A percentile compares a stretch with the other conserved stretches of the same genome.
Conservation (phyloP, 1,139 yeast species). For the Hemisphaericaspora xylanilytica region DNA sequence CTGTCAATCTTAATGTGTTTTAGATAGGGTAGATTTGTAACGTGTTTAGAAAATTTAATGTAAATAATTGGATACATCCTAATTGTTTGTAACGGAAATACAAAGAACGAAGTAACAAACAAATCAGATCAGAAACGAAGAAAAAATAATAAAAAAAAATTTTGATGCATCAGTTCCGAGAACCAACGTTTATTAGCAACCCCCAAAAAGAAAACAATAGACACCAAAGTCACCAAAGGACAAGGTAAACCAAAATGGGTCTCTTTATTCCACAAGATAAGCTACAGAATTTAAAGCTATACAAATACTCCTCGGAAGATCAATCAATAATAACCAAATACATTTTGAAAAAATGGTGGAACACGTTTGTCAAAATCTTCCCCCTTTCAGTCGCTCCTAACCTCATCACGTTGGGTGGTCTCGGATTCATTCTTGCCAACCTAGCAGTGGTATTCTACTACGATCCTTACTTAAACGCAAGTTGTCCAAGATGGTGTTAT, state of each 20-base stretch:
- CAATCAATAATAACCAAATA: slow-evolving; percentile 74
- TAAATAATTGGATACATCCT: background rate
- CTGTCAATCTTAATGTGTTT: background rate
- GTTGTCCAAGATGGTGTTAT: slow-evolving; percentile 80
- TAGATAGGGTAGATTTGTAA: background rate
- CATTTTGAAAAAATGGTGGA: slow-evolving; percentile 78
- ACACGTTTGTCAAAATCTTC: slow-evolving; percentile 65
- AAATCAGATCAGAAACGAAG: no score
- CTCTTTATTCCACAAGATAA: slow-evolving; percentile 62
- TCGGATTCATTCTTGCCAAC: slow-evolving; percentile 65
- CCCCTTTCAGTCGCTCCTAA: slow-evolving; percentile 90
- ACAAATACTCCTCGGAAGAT: slow-evolving; percentile 77
- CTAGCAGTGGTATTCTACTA: slow-evolving; percentile 64
- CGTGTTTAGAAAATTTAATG: background rate
- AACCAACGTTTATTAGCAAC: no score
- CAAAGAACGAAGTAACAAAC: no score
- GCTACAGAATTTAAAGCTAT: slow-evolving; percentile 60
- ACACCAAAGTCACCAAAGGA: no score
- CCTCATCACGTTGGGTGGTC: slow-evolving; percentile 77
- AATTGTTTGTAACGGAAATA: no score
- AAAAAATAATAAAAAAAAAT: no score
- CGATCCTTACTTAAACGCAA: slow-evolving; percentile 63
- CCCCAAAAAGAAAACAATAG: no score
- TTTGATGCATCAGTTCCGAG: no score
- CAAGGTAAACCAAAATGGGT: slow-evolving; percentile 49